Evolutionary conservation across 1,139 yeast species (phyloP).

Genomic region (Hemisphaericaspora subhashii): DNA sequence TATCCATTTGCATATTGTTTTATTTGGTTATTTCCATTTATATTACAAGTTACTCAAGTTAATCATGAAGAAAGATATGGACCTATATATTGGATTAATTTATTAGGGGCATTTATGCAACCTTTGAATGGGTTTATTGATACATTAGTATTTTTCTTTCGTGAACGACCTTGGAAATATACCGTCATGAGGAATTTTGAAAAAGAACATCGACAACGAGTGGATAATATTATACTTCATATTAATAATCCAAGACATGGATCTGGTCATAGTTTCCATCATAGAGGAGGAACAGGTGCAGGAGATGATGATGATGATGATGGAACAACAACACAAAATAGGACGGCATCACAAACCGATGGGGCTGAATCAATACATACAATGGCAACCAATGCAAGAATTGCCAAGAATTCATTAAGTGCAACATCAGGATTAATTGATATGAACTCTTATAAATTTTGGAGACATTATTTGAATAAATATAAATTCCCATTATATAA

Average conservation of each 20-base stretch:
- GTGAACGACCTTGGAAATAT: constrained; percentile 77
- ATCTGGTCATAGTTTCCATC: constrained; percentile 7
- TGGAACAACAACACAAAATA: too few relatives aligned
- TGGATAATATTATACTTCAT: constrained; percentile 23
- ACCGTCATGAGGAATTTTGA: constrained; percentile 44
- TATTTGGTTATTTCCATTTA: constrained; percentile 79
- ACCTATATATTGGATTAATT: constrained; percentile 64
- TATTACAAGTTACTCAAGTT: constrained; percentile 63
- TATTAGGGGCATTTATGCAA: constrained; percentile 71
- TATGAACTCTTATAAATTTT: constrained; percentile 23
- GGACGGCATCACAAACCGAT: too few relatives aligned
- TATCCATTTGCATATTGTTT: constrained; percentile 82
- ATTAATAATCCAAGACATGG: constrained; percentile 8
- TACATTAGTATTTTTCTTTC: constrained; percentile 67
- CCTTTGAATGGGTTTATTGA: constrained; percentile 82
- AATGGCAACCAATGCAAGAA: constrained; percentile 26
- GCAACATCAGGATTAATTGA: constrained; percentile 27
- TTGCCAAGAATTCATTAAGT: constrained; percentile 27
- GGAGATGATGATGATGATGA: constrained; percentile 17
- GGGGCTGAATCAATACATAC: constrained; percentile 13
- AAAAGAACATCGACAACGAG: constrained; percentile 32
- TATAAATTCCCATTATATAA: constrained; percentile 43
- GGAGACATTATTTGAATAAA: constrained; percentile 38
- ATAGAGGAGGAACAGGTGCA: constrained; percentile 3
- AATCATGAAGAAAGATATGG: constrained; percentile 47